Conservation (phyloP, 768 basidiomycete genomes). For the Rossbeevera mucosa region DNA sequence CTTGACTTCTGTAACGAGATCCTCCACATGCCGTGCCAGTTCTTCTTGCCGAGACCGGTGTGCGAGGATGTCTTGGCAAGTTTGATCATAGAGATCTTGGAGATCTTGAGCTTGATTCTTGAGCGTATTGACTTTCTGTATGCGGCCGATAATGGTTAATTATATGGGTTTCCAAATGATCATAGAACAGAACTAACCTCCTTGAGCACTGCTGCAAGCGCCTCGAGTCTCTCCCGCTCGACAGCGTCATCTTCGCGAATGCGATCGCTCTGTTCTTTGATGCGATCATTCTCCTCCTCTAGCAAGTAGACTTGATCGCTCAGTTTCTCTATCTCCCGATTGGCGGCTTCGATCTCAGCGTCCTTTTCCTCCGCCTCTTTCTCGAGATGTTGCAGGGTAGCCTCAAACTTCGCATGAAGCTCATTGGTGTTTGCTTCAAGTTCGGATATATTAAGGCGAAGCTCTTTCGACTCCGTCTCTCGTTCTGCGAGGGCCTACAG, state of each 20-base stretch:
- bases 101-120: constrained; percentile 66
- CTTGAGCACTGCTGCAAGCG: constrained; percentile 68
- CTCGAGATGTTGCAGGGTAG: constrained; percentile 71
- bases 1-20: constrained; percentile 59
- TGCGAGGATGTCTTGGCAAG: constrained; percentile 57
- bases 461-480: constrained; percentile 72
- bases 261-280: constrained; percentile 66
- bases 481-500: constrained; percentile 69
- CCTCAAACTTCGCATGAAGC: constrained; percentile 69
- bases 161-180: background rate
- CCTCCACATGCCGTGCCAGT: constrained; percentile 68
- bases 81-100: constrained; percentile 60
- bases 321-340: constrained; percentile 74
- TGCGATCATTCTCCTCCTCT: constrained; percentile 80
- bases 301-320: constrained; percentile 77
- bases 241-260: constrained; percentile 66
- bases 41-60: constrained; percentile 74
- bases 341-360: constrained; percentile 65
- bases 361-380: constrained; percentile 77
- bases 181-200: constrained; percentile 59
- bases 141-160: constrained; percentile 2
- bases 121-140: constrained; percentile 62
- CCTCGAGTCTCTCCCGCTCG: constrained; percentile 67
- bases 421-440: constrained; percentile 69
- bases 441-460: constrained; percentile 68